These are phyloP conservation scores for Amanita rubescens DNA, from an alignment of 768 basidiomycete genomes.

Conservation along the genomic window DNA sequence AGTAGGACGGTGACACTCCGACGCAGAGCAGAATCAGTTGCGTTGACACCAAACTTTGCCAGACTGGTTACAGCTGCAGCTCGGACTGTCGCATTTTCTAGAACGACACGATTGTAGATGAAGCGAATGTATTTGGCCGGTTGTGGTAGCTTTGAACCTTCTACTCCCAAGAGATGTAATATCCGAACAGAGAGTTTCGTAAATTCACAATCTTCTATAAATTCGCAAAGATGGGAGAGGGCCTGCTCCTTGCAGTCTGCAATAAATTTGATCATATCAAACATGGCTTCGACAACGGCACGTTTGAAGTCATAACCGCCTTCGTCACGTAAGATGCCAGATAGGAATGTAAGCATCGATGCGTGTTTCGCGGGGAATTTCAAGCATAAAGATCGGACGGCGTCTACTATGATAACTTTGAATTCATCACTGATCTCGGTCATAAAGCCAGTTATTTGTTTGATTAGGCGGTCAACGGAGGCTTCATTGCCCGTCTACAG, in stretches of 20 bases:
- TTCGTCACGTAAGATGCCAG: conserved; percentile 94
- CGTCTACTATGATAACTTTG: conserved; percentile 99
- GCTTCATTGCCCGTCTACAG: conserved; percentile 94
- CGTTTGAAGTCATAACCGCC: conserved; percentile 99
- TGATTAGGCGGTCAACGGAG: conserved; percentile 97
- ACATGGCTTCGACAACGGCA: conserved; percentile 97
- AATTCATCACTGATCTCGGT: conserved; percentile 99
- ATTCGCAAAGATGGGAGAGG: conserved; percentile 96
- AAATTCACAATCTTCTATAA: conserved; percentile 99
- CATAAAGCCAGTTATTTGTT: conserved; percentile 99
- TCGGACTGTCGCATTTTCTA: conserved; percentile 96
- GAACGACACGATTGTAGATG: conserved; percentile 98
- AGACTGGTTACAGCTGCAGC: conserved; percentile 93
- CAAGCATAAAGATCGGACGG: conserved; percentile 95
- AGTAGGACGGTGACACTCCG: conserved; percentile 85
- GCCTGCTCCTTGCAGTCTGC: conserved; percentile 95
- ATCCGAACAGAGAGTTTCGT: conserved; percentile 98
- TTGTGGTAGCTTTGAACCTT: conserved; percentile 94
- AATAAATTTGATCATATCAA: conserved; percentile 99
- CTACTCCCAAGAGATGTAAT: conserved; percentile 88
- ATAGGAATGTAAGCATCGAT: conserved; percentile 95
- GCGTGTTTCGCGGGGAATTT: conserved; percentile 98
- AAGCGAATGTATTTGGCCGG: conserved; percentile 98
- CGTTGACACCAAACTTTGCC: conserved; percentile 95
- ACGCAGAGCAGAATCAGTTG: conserved; percentile 67